A percentile compares a stretch with the other conserved stretches of the same genome.
phyloP scores from a whole-genome alignment of 306 rosid genomes.

The Vigna hirtella region DNA sequence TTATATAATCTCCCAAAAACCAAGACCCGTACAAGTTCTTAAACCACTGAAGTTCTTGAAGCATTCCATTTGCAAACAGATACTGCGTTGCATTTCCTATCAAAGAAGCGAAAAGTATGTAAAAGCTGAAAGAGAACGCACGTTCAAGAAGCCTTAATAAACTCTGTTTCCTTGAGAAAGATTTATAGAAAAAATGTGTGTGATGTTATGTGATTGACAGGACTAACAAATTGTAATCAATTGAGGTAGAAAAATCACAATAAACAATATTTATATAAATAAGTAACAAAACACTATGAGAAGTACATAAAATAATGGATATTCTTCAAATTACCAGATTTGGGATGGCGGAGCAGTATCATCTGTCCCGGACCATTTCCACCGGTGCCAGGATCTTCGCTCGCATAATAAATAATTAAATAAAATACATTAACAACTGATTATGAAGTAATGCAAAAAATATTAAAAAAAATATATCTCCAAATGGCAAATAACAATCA shows the following conservation, averaged over 20 bases:
- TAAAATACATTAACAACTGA: background rate
- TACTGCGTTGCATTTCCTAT: constrained; percentile 71
- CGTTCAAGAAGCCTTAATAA: constrained; percentile 31
- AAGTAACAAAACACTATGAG: constrained; percentile 5
- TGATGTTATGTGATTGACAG: background rate
- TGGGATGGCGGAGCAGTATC: constrained; percentile 79
- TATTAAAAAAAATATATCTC: background rate
- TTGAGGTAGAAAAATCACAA: constrained; percentile 7
- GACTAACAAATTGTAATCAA: constrained; percentile 13
- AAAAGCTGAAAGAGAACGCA: constrained; percentile 2
- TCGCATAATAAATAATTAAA: background rate
- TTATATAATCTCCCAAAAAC: constrained; percentile 88
- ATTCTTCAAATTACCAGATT: constrained; percentile 58
- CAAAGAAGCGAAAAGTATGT: constrained; percentile 25
- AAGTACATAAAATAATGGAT: background rate
- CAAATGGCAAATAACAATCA: background rate
- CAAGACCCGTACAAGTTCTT: constrained; percentile 84
- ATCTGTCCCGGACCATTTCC: constrained; percentile 63
- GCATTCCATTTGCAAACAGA: constrained; percentile 69
- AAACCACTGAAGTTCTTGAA: constrained; percentile 92
- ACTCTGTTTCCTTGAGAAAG: constrained; percentile 27
- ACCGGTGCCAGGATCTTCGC: constrained; percentile 59
- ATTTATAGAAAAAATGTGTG: background rate
- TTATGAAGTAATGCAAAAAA: background rate
- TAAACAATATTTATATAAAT: constrained; percentile 12